Base-by-base conservation (phyloP, 176 grass and related monocot species). In the Carex scoparia region DNA sequence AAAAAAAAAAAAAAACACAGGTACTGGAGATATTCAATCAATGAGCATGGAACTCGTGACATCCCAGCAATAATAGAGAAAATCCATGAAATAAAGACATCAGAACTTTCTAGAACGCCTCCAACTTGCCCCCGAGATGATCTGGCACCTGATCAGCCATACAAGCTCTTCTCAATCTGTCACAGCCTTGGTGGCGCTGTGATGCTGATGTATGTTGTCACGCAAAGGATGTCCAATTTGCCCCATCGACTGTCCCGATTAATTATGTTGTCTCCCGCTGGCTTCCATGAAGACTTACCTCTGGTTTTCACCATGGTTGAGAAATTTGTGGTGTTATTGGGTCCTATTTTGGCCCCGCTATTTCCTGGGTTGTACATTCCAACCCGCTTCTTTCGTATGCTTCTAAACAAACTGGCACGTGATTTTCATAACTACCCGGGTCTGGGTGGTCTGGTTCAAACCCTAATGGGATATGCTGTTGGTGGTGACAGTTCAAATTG, bases 1-100 rank as follows among this genome's bases (percentile, higher is more conserved):
- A n/a, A 44, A 42, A 64, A 61, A 4, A 5, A 4, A 27, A 54
- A 81, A 55, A 40, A 0, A 4, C 37, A 58, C 69, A 98, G 95
- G 76, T 98, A 98, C 83, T 98, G 95, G 95, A 94, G 84, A 81
- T 98, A 98, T 89, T 95, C 95, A 84, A 89, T 98, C 83, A 98
- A 98, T 85, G 95, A 98, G 85, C 95, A 92, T 83, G 95, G 91
- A 83, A 95, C 91, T 27, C 88, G 90, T 89, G 95, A 98, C 90
- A 85, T 98, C 51, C 89, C 91, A 27, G 93, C 93, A 78, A 89
- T 98, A 84, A 90, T 98, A 27, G 93, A 98, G 46, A 94, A 93
- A 81, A 95, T 98, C 86, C 91, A 98, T 89, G 94, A 88, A 84
- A 93, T 98, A 53, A 98, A 98, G 92, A 85, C 80, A 53, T 91